These are phyloP conservation scores for Pseudocercospora macadamiae DNA, from an alignment of 2,329 filamentous ascomycete species.

Conservation along the genomic window DNA sequence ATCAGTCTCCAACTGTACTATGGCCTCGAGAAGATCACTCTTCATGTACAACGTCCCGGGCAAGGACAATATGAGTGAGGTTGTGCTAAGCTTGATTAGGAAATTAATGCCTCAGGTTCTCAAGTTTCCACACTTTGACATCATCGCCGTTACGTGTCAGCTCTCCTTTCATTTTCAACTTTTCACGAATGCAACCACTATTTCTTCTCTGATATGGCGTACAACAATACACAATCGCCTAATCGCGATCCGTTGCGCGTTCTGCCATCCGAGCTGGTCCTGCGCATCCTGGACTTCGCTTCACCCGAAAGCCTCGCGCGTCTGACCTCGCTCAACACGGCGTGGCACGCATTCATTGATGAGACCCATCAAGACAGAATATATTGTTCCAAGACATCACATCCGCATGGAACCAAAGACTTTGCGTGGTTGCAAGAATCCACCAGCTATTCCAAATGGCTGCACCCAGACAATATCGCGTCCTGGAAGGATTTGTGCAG, in stretches of 20 bases:
- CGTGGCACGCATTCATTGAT: slow-evolving; percentile 50
- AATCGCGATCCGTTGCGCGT: slow-evolving; percentile 29
- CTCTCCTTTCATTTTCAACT: too few species aligned
- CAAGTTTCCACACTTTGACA: not conserved
- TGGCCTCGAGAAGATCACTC: too few species aligned
- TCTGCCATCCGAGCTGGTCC: slow-evolving; percentile 46
- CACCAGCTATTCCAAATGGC: slow-evolving; percentile 39
- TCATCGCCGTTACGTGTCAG: not conserved
- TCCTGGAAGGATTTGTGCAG: slow-evolving; percentile 53
- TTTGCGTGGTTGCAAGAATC: slow-evolving; percentile 36
- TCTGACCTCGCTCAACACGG: slow-evolving; percentile 40
- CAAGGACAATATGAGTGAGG: too few species aligned
- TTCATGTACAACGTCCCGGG: too few species aligned
- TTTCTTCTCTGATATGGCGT: not conserved
- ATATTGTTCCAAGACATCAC: slow-evolving; percentile 41
- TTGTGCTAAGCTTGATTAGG: too few species aligned
- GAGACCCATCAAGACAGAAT: slow-evolving; percentile 47
- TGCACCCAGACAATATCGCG: slow-evolving; percentile 31
- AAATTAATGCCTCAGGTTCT: too few species aligned
- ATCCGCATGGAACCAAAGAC: slow-evolving; percentile 35
- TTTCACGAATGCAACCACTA: not conserved
- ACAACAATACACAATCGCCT: not conserved
- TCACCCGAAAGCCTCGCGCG: slow-evolving; percentile 41
- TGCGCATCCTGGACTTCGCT: slow-evolving; percentile 46
- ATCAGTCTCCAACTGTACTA: too few species aligned